Evolutionary conservation across 2,329 filamentous ascomycete species (phyloP).

Genomic region (Aureobasidium sp.): DNA sequence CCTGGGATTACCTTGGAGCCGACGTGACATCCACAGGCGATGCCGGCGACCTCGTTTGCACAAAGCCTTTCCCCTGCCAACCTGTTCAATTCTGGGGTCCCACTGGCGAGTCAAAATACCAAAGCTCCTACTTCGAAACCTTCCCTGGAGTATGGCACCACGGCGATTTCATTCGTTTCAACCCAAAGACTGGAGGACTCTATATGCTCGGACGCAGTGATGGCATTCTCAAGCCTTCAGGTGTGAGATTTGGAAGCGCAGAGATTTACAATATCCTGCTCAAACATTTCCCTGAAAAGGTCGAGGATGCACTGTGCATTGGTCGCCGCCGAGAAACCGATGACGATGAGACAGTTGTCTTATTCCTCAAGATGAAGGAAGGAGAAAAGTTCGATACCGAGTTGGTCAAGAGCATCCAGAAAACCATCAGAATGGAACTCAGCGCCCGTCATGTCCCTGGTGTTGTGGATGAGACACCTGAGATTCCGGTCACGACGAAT

Average conservation of each 20-base stretch:
- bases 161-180: conserved; percentile 77
- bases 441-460: conserved; percentile 86
- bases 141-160: conserved; percentile 84
- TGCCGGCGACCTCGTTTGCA: conserved; percentile 83
- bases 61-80: conserved; percentile 79
- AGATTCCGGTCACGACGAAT: conserved; percentile 87
- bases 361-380: conserved; percentile 75
- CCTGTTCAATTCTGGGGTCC: conserved; percentile 82
- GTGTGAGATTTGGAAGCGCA: conserved; percentile 84
- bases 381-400: conserved; percentile 52
- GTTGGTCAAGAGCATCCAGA: conserved; percentile 58
- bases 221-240: conserved; percentile 85
- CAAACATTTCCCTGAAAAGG: conserved; percentile 67
- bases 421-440: conserved; percentile 65
- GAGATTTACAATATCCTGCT: conserved; percentile 96
- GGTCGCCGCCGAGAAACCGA: conserved; percentile 66
- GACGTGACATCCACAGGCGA: conserved; percentile 56
- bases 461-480: conserved; percentile 71
- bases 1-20: conserved; percentile 47
- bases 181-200: conserved; percentile 66
- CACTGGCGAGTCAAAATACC: conserved; percentile 68
- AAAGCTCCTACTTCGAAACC: conserved; percentile 77
- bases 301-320: conserved; percentile 84
- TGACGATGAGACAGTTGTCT: conserved; percentile 74
- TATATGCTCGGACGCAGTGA: conserved; percentile 90